phyloP scores from a whole-genome alignment of 2,329 filamentous ascomycete genomes.

The Arachnopeziza araneosa region DNA sequence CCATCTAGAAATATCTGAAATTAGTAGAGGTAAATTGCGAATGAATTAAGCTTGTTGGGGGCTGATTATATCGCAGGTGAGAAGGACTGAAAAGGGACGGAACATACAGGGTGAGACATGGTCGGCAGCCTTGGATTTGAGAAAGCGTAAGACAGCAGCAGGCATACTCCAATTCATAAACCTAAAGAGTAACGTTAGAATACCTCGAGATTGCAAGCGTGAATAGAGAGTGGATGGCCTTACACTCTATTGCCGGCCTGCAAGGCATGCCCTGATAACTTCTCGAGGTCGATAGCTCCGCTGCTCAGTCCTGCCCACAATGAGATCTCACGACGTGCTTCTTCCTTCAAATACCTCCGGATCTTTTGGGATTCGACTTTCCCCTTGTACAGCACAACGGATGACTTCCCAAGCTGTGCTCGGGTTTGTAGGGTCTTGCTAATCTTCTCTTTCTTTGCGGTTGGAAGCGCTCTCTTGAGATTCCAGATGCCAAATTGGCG shows the following conservation, averaged over 20 bases:
- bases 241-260: conserved; percentile 14
- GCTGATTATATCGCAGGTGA: background rate
- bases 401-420: conserved; percentile 9
- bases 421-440: conserved; percentile 13
- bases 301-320: conserved; percentile 1
- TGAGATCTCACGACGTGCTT: conserved; percentile 1
- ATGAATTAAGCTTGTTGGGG: background rate
- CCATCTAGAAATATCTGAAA: background rate
- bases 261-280: conserved; percentile 11
- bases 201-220: background rate
- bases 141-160: background rate
- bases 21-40: background rate
- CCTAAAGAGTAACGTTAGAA: background rate
- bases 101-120: conserved; percentile 8
- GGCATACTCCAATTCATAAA: conserved; percentile 7
- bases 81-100: background rate
- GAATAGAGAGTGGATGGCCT: background rate
- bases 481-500: conserved; percentile 31
- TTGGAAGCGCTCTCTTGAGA: conserved; percentile 25
- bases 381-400: conserved; percentile 7
- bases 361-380: conserved; percentile 8
- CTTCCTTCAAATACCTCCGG: conserved; percentile 11
- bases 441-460: conserved; percentile 18
- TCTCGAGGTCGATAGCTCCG: conserved; percentile 5
- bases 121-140: conserved; percentile 3